These are phyloP conservation scores for Arthrobotrys megalospora DNA, from an alignment of 2,329 filamentous ascomycete genomes.

Conservation along the genomic window DNA sequence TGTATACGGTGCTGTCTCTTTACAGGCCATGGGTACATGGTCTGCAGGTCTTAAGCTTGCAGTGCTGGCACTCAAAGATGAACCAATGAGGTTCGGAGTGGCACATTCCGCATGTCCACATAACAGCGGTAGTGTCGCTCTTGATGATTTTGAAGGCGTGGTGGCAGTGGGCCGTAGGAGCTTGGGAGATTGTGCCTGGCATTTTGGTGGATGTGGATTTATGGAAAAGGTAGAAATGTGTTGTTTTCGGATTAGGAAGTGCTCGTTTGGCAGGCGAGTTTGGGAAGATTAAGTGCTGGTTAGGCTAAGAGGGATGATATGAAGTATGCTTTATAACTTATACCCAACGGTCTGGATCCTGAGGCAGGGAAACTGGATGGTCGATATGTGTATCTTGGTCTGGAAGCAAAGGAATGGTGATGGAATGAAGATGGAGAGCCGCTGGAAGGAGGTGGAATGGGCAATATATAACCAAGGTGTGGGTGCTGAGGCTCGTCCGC, in stretches of 20 bases:
- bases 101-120: slow-evolving; percentile 78
- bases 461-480: slow-evolving; percentile 55
- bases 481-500: slow-evolving; percentile 59
- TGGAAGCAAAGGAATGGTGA: slow-evolving; percentile 59
- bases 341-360: slow-evolving; percentile 31
- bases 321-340: slow-evolving; percentile 13
- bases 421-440: slow-evolving; percentile 60
- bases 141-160: slow-evolving; percentile 78
- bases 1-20: slow-evolving; percentile 35
- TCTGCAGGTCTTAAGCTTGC: slow-evolving; percentile 77
- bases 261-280: slow-evolving; percentile 31
- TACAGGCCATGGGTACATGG: slow-evolving; percentile 72
- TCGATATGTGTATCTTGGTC: slow-evolving; percentile 45
- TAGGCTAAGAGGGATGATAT: slow-evolving; percentile 14
- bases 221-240: slow-evolving; percentile 24
- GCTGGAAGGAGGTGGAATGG: slow-evolving; percentile 62
- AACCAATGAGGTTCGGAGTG: slow-evolving; percentile 77
- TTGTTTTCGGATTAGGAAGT: slow-evolving; percentile 56
- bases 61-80: slow-evolving; percentile 79
- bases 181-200: slow-evolving; percentile 63
- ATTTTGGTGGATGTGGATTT: slow-evolving; percentile 41
- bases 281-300: slow-evolving; percentile 41
- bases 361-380: slow-evolving; percentile 37
- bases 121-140: slow-evolving; percentile 76
- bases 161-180: slow-evolving; percentile 73